Evolutionary conservation across 495 filamentous ascomycete genomes (phyloP), one percentile per base, ranked within the genome.

Genomic region (Xylaria sp.): DNA sequence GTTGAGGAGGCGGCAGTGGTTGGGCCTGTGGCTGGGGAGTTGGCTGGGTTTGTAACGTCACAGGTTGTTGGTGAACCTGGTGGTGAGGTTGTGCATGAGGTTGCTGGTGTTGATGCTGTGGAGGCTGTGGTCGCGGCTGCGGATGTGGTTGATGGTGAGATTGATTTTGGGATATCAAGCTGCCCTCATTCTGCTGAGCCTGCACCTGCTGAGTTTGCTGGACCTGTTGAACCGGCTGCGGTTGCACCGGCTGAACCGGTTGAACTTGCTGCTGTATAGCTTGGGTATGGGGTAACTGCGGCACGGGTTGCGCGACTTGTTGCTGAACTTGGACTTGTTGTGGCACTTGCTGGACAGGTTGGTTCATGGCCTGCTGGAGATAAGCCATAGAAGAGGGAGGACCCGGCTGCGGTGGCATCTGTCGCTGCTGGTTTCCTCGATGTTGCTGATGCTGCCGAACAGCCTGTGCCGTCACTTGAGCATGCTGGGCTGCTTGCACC

Each of bases 11-110:
- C n/a, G 73, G 73, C 41, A 74, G 68, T 33, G 70, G 69, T 64
- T 76, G 77, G 40, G 37, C 70, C 19, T 74, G 77, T 50, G 72
- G 72, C 43, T 79, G 77, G 40, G 77, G 67, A 21, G 72, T 72
- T 58, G 77, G 71, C 62, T 79, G 77, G 15, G 77, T 68, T 52
- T 76, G 77, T 26, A 77, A 69, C 4, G 75, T 33, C 63, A 68
- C 72, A n/a, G 73, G 72, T 61, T 77, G 77, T 76, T 79, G 67
- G 72, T 83, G 69, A 78, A 84, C 74, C 80, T 85, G 77, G 78
- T 80, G 74, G 76, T 84, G 64, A 78, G 81, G 46, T 76, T 85
- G 59, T 75, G 83, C 41, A 78, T 85, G 77, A 1, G 81, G 50
- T 21, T 75, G 79, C 52, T 80, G 80, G 31, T 81, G 79, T 58